Percentiles rank a stretch among this genome's conserved stretches.
These are phyloP conservation scores for Thielaviopsis musarum DNA, from an alignment of 2,329 filamentous ascomycete genomes.

Conservation along the genomic window DNA sequence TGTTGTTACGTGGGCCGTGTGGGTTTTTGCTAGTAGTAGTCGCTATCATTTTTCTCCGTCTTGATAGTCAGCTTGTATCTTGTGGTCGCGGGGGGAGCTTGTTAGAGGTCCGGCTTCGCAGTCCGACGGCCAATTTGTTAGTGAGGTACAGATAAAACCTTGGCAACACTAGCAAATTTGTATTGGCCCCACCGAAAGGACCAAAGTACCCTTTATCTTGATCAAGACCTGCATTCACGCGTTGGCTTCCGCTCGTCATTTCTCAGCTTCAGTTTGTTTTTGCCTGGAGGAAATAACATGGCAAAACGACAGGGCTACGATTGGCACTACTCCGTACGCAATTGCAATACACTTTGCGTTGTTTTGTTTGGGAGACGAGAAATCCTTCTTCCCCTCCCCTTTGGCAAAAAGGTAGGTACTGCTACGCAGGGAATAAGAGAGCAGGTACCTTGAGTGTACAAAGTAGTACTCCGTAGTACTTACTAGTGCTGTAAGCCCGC, in stretches of 20 bases:
- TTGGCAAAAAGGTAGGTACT: background rate
- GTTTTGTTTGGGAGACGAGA: background rate
- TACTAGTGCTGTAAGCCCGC: no score
- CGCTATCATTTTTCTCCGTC: no score
- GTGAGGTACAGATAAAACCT: background rate
- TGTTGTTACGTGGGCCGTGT: no score
- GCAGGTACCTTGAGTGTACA: no score
- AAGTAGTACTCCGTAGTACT: no score
- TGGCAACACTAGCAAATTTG: background rate
- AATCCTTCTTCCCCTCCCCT: background rate
- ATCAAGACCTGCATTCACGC: background rate
- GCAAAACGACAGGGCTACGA: background rate
- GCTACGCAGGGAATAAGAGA: background rate
- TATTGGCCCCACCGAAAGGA: background rate
- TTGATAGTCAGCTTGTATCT: background rate
- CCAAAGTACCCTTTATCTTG: background rate
- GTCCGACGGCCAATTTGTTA: conserved; percentile 5
- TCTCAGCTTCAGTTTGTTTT: background rate
- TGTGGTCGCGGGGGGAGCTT: background rate
- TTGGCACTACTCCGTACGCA: background rate
- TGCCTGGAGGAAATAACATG: background rate
- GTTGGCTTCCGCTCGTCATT: background rate
- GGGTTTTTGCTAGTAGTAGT: no score
- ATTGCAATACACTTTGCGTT: no score
- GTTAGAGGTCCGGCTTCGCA: conserved; percentile 10